Percentiles rank a stretch among this genome's conserved stretches.
Evolutionary conservation across 805 yeast species (phyloP).

Genomic region (Ogataea corticis): DNA sequence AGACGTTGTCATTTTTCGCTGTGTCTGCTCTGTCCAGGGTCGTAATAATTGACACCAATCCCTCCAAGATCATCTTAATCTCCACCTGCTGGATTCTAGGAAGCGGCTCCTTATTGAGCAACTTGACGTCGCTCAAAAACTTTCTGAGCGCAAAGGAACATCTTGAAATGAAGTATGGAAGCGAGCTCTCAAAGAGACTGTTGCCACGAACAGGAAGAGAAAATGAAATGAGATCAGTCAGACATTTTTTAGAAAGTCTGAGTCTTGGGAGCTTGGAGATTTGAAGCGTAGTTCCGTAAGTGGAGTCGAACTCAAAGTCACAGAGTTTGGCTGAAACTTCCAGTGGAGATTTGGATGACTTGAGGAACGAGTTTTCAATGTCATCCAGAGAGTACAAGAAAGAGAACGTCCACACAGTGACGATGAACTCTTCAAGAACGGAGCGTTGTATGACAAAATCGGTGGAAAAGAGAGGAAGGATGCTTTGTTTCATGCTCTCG

Average conservation of each 20-base stretch:
- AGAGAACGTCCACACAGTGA: constrained; percentile 57
- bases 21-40: constrained; percentile 6
- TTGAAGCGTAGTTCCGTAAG: constrained; percentile 65
- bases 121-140: constrained; percentile 59
- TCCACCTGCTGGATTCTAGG: constrained; percentile 68
- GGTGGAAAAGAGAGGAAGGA: constrained; percentile 43
- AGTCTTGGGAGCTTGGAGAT: constrained; percentile 44
- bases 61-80: constrained; percentile 46
- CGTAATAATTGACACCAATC: constrained; percentile 32
- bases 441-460: constrained; percentile 23
- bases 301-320: constrained; percentile 44
- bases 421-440: constrained; percentile 44
- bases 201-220: constrained; percentile 30
- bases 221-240: constrained; percentile 51
- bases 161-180: constrained; percentile 57
- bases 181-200: constrained; percentile 29
- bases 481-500: constrained; percentile 37
- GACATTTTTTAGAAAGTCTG: constrained; percentile 53
- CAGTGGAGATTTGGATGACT: constrained; percentile 25
- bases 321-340: constrained; percentile 41
- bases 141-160: constrained; percentile 61
- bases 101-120: constrained; percentile 64
- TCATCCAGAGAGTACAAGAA: constrained; percentile 60
- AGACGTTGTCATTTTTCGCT: constrained; percentile 1
- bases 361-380: constrained; percentile 40